Evolutionary conservation across 192 early-diverging fungal species (phyloP), one percentile per base, ranked within the genome.

Genomic region (Entomortierella beljakovae): DNA sequence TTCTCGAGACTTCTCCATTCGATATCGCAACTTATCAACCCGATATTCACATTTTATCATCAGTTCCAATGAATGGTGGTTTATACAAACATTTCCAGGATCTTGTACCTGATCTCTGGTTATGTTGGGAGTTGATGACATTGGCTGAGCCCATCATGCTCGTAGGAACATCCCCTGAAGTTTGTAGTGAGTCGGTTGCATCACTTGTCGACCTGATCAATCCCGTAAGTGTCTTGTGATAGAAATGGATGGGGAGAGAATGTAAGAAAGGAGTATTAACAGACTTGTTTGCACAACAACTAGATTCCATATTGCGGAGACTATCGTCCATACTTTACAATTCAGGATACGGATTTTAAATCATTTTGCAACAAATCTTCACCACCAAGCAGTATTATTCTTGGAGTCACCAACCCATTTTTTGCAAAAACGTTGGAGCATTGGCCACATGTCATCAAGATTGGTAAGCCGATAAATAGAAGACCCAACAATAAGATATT

Each of bases 371-470:
- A 89, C 79, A 60, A 89, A 82, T 81, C 81, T 59, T 87, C 87
- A 61, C 92, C 94, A 35, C 89, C 94, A 15, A 86, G 90, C 11
- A 94, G 90, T 62, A 89, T 91, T 32, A 83, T 99, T n/a, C 80
- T 99, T 6, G 98, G 98, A 13, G 94, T 96, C 6, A 98, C 98
- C 6, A 99, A 99, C 74, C 94, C 95, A 6, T 95, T 95, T 59
- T 98, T 99, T 72, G 85, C 86, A 65, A 95, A 96, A 74, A 90
- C 94, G 5, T 81, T 99, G 55, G 89, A 89, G 61, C 93, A 96
- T 83, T 99, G 98, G 98, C 95, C 95, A 49, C 87, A 97, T 79
- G 88, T 92, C 61, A 87, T 98, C 38, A 85, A 79, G 33, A 79
- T 79, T 37, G 74, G 74, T 33, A 79, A 79, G 31, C 74, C 74